These are phyloP conservation scores for Solanum bukasovii DNA, from an alignment of 257 asterid genomes.

Conservation along the genomic window DNA sequence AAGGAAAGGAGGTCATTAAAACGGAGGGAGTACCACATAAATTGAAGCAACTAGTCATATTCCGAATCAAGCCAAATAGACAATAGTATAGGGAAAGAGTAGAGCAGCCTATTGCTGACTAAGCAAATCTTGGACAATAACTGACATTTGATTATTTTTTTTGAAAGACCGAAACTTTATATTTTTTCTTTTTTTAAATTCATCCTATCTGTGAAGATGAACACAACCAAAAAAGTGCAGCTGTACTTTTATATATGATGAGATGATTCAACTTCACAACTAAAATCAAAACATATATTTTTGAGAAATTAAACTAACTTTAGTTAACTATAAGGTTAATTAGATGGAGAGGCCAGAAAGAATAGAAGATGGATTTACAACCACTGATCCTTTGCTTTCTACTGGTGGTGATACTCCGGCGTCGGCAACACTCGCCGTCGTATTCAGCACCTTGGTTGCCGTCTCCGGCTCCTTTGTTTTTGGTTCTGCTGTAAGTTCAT, in stretches of 20 bases:
- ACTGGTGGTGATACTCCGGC: neutral
- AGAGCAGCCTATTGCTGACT: neutral
- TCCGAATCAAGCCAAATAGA: neutral
- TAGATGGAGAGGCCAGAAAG: neutral
- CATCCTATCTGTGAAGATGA: neutral
- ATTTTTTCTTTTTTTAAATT: neutral
- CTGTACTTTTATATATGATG: neutral
- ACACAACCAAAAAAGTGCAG: neutral
- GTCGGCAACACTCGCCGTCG: neutral
- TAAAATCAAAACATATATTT: neutral
- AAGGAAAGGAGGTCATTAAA: no score
- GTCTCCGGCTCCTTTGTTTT: constrained; percentile 78
- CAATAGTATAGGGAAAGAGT: neutral
- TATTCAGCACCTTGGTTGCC: constrained; percentile 62
- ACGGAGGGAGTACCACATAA: no score
- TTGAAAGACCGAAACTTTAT: neutral
- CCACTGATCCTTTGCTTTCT: neutral
- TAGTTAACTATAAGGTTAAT: neutral
- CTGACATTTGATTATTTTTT: neutral
- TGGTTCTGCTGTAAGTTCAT: constrained; percentile 71
- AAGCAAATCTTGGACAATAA: neutral
- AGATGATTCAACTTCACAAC: neutral
- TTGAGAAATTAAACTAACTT: neutral
- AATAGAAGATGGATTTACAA: neutral
- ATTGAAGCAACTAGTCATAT: no score